Conservation (phyloP, 2,329 filamentous ascomycete genomes). For the Exserohilum rostratum region DNA sequence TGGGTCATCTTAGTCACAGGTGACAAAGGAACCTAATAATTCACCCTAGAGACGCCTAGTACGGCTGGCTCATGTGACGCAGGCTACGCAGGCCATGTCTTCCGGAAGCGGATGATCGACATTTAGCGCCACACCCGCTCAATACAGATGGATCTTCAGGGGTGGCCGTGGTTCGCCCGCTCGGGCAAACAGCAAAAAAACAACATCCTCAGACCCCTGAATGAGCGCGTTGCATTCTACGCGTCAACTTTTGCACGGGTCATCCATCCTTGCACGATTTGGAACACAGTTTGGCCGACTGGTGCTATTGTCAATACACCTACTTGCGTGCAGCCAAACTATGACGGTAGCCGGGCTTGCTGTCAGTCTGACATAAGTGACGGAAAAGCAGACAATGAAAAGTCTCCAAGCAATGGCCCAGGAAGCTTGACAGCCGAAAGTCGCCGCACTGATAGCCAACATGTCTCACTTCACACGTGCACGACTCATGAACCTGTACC, state of each 20-base stretch:
- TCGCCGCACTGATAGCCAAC: neutral
- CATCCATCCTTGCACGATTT: neutral
- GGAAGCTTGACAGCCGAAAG: slow-evolving; percentile 7
- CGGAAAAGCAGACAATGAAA: neutral
- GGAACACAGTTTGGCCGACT: neutral
- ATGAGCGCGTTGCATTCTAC: neutral
- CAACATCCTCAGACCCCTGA: neutral
- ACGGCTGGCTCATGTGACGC: too few relatives aligned
- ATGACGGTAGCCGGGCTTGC: neutral
- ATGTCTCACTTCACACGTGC: neutral
- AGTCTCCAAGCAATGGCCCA: neutral
- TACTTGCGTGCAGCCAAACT: neutral
- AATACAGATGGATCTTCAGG: slow-evolving; percentile 9
- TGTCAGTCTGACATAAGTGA: neutral
- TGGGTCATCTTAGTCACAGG: neutral
- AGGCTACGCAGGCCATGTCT: too few relatives aligned
- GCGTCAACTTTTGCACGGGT: neutral
- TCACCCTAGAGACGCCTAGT: too few relatives aligned
- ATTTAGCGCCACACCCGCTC: neutral
- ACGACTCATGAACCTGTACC: neutral
- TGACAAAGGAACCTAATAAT: neutral
- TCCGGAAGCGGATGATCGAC: slow-evolving; percentile 10
- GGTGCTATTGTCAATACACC: neutral
- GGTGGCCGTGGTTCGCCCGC: slow-evolving; percentile 1
- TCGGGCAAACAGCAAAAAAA: neutral